Evolutionary conservation across 192 early-diverging fungal species (phyloP), one percentile per base, ranked within the genome.

Genomic region (Podila clonocystis): DNA sequence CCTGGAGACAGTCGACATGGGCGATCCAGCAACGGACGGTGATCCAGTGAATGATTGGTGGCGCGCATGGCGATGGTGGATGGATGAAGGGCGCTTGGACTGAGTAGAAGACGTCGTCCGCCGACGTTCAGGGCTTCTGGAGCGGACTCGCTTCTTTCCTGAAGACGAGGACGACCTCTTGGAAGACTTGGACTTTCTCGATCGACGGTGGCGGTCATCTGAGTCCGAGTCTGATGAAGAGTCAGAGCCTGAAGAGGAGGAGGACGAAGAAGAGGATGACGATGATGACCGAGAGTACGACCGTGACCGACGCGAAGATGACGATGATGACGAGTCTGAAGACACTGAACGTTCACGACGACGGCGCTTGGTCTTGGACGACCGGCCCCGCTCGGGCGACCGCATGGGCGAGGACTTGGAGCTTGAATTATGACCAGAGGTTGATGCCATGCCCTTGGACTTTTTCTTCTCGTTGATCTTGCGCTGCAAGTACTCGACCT

Each of bases 401-500:
- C 9, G 45, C 63, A 33, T 33, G 2, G 73, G 62, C 5, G 73
- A 75, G 1, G 65, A 52, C 36, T 48, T 68, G 50, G 30, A 55
- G 24, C 52, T 55, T 26, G 52, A 55, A 24, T 55, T n/a, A 22
- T 55, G 52, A 7, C 52, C 22, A 55, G 52, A 26, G 22, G 52
- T 24, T 26, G 52, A 55, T 6, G n/a, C n/a, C 22, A 55, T 57
- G 48, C 69, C 50, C 66, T 80, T 80, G 22, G 76, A 73, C 49
- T 50, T 61, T 50, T 80, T 80, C 65, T 36, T 67, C 33, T 80
- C 76, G 60, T 68, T 45, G 28, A 80, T 80, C 70, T 80, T 80
- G 60, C 76, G 76, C 34, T 80, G 76, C 66, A 80, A 20, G 31
- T 80, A 80, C 34, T 80, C 76, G 5, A 80, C 76, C 33, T 80